Evolutionary conservation across 2,329 filamentous ascomycete genomes (phyloP), one percentile per base, ranked within the genome.

Genomic region (Fusarium palustre): DNA sequence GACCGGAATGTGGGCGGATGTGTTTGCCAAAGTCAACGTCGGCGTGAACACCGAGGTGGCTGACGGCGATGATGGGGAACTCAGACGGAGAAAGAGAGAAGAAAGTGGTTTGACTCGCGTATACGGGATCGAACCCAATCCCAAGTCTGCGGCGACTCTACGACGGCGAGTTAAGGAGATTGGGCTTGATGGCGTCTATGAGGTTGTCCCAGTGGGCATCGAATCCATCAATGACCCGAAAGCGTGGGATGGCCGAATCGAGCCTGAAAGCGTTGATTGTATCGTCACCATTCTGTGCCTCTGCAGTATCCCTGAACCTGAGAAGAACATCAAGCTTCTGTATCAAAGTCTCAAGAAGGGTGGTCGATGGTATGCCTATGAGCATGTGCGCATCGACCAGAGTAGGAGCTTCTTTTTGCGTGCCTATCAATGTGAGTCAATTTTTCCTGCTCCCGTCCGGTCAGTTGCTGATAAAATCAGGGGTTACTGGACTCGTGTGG

Each of bases 71-170:
- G 46, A 50, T 38, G 66, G 59, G 76, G 65, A 79, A 16, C 18
- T 70, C 33, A 61, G 59, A 33, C 55, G 63, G 47, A 56, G 67
- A 36, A 68, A 70, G 15, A 55, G 56, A 18, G 57, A 49, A n/a
- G 57, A 49, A 18, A 58, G 56, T 12, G 69, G 60, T n/a, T 68
- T 87, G 56, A 81, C 77, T 33, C 82, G 81, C 33, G 80, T 91
- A 43, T 90, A 87, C 70, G 90, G 89, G 56, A 83, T 91, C 7
- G 90, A 92, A 78, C 90, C 90, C 5, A 91, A 90, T 74, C 56
- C 75, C 0, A 82, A 81, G 36, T 85, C 87, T 55, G 86, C 89
- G 67, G 75, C 75, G 1, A 76, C 76, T 7, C 78, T 92, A 53
- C 77, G 80, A 2, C 73, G 76, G 39, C 83, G 82, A 24, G 81